Evolutionary conservation across 179 eudicot genomes (phyloP).

Genomic region (Amaranthus tricolor): DNA sequence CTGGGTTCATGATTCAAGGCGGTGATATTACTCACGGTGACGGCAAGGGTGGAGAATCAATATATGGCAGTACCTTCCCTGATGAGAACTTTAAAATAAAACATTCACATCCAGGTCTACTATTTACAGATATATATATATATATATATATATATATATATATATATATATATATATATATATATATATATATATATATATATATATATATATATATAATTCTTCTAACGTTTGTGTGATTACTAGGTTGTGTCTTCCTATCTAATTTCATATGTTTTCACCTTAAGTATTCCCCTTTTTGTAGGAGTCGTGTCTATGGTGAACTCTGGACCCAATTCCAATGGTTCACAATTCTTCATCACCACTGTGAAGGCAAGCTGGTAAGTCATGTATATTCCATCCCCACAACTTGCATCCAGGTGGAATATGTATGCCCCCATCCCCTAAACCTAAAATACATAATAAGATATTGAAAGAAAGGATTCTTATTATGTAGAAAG

Average conservation of each 20-base stretch:
- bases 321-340: slow-evolving; percentile 89
- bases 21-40: slow-evolving; percentile 82
- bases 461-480: background rate
- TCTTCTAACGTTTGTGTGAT: no score
- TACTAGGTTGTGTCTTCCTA: background rate
- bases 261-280: background rate
- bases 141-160: no score
- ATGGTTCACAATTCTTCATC: slow-evolving; percentile 93
- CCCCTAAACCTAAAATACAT: background rate
- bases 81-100: slow-evolving; percentile 88
- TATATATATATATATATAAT: no score
- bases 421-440: background rate
- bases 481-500: background rate
- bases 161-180: no score
- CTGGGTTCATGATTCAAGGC: slow-evolving; percentile 98
- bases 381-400: slow-evolving; percentile 39
- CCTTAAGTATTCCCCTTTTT: slow-evolving; percentile 4
- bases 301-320: slow-evolving; percentile 93
- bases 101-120: slow-evolving; percentile 79
- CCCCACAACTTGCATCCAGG: background rate
- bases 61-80: slow-evolving; percentile 70
- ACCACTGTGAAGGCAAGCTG: slow-evolving; percentile 95
- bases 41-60: slow-evolving; percentile 84
- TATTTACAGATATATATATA: background rate
- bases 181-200: no score